A percentile compares a stretch with the other conserved stretches of the same genome.
phyloP scores from a whole-genome alignment of 116 monocot species.

The Trichopus zeylanicus region DNA sequence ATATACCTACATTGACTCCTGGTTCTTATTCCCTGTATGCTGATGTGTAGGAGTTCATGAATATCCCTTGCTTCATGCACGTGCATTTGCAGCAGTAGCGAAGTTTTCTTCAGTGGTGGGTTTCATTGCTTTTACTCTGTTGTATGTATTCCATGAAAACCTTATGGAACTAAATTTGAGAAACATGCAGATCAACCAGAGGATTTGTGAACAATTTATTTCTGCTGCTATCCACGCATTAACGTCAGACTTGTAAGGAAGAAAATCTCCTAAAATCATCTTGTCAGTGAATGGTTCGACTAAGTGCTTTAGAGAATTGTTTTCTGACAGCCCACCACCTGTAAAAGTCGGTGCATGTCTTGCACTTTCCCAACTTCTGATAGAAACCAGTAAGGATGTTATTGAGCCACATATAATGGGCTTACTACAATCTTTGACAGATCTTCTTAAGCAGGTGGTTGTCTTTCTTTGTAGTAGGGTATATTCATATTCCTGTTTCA shows the following conservation, averaged over 20 bases:
- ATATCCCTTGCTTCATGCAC: conserved; percentile 88
- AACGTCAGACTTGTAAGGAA: conserved; percentile 70
- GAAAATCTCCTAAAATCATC: background rate
- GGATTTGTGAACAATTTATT: conserved; percentile 49
- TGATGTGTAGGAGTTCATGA: conserved; percentile 44
- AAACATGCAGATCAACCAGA: conserved; percentile 55
- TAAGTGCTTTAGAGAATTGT: conserved; percentile 7
- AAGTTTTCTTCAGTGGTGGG: conserved; percentile 78
- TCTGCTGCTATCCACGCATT: conserved; percentile 65
- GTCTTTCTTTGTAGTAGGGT: background rate
- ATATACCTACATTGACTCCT: background rate
- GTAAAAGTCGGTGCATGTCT: conserved; percentile 97
- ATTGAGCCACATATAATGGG: conserved; percentile 43
- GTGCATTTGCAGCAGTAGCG: conserved; percentile 61
- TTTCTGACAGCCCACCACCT: conserved; percentile 53
- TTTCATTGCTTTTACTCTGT: conserved; percentile 2
- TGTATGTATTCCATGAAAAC: background rate
- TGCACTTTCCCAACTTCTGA: conserved; percentile 60
- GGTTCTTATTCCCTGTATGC: conserved; percentile 1
- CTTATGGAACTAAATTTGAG: background rate
- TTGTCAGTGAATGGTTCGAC: conserved; percentile 3
- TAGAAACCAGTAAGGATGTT: conserved; percentile 40
- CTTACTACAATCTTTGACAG: conserved; percentile 68
- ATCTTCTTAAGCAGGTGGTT: conserved; percentile 78
- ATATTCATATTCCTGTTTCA: background rate